Conservation (phyloP, 306 rosid species). For the apple (Malus domestica) region DNA sequence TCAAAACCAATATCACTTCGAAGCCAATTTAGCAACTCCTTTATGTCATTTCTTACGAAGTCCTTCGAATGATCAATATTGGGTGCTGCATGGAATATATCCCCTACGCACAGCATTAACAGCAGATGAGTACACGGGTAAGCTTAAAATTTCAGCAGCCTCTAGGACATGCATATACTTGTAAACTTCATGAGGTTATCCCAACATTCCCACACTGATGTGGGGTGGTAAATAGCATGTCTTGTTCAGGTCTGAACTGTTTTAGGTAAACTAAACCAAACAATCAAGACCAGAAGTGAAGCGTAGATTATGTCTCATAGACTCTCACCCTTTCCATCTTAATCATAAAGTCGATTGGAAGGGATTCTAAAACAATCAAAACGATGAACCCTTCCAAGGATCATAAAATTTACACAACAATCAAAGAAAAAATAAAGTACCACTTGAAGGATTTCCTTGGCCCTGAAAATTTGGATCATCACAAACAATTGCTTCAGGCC, state of each 20-base stretch:
- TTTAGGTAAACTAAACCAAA: background rate
- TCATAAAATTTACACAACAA: background rate
- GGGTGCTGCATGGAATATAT: conserved; percentile 77
- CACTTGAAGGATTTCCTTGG: conserved; percentile 67
- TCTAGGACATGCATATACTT: background rate
- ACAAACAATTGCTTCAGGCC: conserved; percentile 76
- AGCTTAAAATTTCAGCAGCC: background rate
- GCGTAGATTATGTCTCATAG: background rate
- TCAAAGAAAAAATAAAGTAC: conserved; percentile 22
- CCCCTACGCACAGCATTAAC: conserved; percentile 43
- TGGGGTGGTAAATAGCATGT: background rate
- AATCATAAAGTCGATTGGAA: too few species aligned
- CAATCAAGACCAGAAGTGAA: background rate
- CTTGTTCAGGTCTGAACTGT: background rate
- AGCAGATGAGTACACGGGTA: conserved; percentile 1
- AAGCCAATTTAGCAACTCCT: conserved; percentile 71
- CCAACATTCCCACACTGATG: background rate
- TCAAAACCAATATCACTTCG: conserved; percentile 66
- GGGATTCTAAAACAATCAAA: too few species aligned
- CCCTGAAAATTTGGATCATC: conserved; percentile 79
- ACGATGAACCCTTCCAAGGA: background rate
- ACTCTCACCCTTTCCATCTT: background rate
- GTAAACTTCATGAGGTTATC: background rate
- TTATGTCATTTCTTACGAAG: conserved; percentile 60
- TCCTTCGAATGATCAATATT: conserved; percentile 76